Percentiles rank a stretch among this genome's conserved stretches.
phyloP scores from a whole-genome alignment of 2,329 filamentous ascomycete genomes.

The Nigrospora osmanthi region DNA sequence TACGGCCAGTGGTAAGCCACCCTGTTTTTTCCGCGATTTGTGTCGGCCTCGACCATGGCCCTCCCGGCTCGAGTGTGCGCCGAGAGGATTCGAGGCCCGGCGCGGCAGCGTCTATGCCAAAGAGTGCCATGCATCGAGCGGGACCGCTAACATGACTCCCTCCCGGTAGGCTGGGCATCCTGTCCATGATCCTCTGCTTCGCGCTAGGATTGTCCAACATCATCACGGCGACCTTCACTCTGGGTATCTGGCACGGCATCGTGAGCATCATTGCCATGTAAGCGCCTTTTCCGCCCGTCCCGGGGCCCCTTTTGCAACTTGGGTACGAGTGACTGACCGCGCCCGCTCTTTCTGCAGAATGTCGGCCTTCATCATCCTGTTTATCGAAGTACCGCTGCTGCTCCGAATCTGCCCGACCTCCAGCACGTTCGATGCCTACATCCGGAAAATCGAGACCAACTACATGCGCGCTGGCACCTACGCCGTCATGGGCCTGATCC shows the following conservation, averaged over 20 bases:
- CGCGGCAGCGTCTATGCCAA: not conserved
- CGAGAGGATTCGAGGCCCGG: not conserved
- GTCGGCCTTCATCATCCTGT: conserved; percentile 68
- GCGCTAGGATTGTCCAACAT: conserved; percentile 62
- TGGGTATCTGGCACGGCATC: conserved; percentile 29
- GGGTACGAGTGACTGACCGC: not conserved
- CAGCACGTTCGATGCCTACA: conserved; percentile 75
- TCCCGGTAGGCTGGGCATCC: conserved; percentile 52
- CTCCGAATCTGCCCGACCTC: conserved; percentile 97
- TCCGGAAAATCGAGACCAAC: conserved; percentile 90
- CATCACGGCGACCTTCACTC: conserved; percentile 39
- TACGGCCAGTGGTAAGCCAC: conserved; percentile 65
- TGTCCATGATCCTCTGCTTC: conserved; percentile 65
- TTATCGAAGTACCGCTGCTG: conserved; percentile 86
- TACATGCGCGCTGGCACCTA: conserved; percentile 94
- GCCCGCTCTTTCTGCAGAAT: conserved; percentile 35
- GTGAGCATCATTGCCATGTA: conserved; percentile 48
- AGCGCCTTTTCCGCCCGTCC: conserved; percentile 15
- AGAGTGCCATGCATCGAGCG: not conserved
- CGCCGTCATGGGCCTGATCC: conserved; percentile 67
- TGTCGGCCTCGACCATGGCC: not conserved
- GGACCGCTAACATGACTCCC: conserved; percentile 10
- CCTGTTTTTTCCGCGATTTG: not conserved
- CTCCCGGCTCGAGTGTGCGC: too few species aligned
- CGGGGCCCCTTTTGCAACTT: not conserved